These are phyloP conservation scores for Mucor saturninus DNA, from an alignment of 371 early-diverging fungal genomes.

Conservation along the genomic window DNA sequence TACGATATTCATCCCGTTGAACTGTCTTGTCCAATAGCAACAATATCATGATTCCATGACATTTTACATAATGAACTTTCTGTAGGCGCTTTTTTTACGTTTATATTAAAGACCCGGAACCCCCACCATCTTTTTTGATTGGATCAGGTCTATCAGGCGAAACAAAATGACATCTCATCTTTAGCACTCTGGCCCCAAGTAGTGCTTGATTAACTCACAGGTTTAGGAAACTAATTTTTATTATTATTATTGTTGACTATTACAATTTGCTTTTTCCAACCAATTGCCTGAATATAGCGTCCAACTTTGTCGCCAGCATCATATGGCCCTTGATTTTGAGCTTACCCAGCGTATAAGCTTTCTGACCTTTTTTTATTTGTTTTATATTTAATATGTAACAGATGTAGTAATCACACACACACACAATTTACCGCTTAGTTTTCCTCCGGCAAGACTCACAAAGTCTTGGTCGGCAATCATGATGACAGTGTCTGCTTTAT, in stretches of 20 bases:
- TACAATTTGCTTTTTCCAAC: slow-evolving; percentile 12
- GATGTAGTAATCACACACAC: not conserved
- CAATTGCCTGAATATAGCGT: slow-evolving; percentile 55
- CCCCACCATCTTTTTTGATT: too few species aligned
- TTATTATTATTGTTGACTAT: not conserved
- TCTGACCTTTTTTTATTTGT: slow-evolving; percentile 32
- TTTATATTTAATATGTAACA: too few species aligned
- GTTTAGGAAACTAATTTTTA: not conserved
- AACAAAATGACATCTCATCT: too few species aligned
- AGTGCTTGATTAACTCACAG: too few species aligned
- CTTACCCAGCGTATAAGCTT: slow-evolving; percentile 84
- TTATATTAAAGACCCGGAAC: too few species aligned
- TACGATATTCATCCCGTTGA: too few species aligned
- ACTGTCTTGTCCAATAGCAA: too few species aligned
- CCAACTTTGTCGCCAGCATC: slow-evolving; percentile 81
- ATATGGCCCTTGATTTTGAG: slow-evolving; percentile 85
- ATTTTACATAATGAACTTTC: too few species aligned
- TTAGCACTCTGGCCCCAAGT: too few species aligned
- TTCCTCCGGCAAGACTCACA: slow-evolving; percentile 80
- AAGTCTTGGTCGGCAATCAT: slow-evolving; percentile 77
- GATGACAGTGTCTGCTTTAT: slow-evolving; percentile 68
- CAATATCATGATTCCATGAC: too few species aligned
- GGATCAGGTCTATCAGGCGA: too few species aligned
- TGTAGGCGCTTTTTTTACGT: too few species aligned
- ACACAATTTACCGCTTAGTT: slow-evolving; percentile 64